Conservation (phyloP, 495 filamentous ascomycete species). For the Tuber calosporum region DNA sequence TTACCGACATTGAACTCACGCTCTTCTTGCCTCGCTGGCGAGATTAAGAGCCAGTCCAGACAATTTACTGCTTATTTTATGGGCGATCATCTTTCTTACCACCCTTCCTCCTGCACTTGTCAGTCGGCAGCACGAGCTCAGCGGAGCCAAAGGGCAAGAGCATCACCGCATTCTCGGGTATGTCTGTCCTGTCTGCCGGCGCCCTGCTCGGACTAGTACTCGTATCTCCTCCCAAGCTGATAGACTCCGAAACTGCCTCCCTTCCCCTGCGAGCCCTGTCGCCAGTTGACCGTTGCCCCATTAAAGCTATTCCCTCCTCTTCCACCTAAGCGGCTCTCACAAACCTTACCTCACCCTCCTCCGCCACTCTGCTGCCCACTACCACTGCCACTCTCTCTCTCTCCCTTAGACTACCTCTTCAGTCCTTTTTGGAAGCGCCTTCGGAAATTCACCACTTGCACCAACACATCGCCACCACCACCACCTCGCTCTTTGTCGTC, state of each 20-base stretch:
- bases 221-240: not conserved
- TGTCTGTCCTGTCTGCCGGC: not conserved
- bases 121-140: not conserved
- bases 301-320: slow-evolving; percentile 30
- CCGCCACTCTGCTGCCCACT: not conserved
- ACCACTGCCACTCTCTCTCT: slow-evolving; percentile 12
- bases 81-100: not conserved
- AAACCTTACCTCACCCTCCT: slow-evolving; percentile 14
- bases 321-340: slow-evolving; percentile 23
- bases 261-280: not conserved
- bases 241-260: not conserved
- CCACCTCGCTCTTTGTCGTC: not conserved
- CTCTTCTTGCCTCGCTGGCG: not conserved
- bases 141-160: slow-evolving; percentile 3
- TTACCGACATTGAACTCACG: not conserved
- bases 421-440: not conserved
- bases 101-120: not conserved
- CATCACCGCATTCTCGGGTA: not conserved
- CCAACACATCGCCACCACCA: slow-evolving; percentile 11
- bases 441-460: slow-evolving; percentile 6
- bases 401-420: slow-evolving; percentile 13
- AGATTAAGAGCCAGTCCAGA: not conserved
- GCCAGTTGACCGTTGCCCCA: slow-evolving; percentile 13
- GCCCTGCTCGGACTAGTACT: not conserved
- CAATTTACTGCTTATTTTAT: not conserved